Conservation (phyloP, 129 eudicot genomes). For the Gnaphalium uliginosum region DNA sequence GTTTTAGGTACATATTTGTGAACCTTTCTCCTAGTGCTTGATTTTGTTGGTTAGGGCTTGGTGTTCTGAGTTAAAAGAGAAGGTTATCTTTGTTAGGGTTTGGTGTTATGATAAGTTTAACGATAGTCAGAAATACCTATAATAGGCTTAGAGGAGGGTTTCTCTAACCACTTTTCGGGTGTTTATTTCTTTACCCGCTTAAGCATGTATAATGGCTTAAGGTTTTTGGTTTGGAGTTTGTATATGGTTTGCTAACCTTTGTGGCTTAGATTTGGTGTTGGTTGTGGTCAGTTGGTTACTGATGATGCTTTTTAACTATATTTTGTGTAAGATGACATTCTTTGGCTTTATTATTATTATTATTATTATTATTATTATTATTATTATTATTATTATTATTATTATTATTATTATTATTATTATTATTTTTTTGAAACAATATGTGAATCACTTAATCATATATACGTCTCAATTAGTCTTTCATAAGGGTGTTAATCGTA, state of each 20-base stretch:
- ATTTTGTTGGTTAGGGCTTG: constrained; percentile 19
- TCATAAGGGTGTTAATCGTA: too few species aligned
- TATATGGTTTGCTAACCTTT: constrained; percentile 33
- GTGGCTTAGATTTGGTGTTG: constrained; percentile 28
- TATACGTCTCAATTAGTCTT: too few species aligned
- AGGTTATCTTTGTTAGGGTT: constrained; percentile 12
- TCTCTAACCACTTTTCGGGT: constrained; percentile 27
- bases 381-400: too few species aligned
- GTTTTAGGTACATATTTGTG: constrained; percentile 27
- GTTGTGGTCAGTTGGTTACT: constrained; percentile 19
- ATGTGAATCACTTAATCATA: too few species aligned
- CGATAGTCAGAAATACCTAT: constrained; percentile 15
- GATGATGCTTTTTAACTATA: constrained; percentile 17
- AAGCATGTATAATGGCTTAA: constrained; percentile 17
- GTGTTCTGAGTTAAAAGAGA: background rate
- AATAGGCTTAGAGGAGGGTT: constrained; percentile 31
- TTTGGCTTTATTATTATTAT: constrained; percentile 7
- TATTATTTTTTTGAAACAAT: too few species aligned
- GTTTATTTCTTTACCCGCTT: constrained; percentile 10
- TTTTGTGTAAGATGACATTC: constrained; percentile 19
- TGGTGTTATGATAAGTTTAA: constrained; percentile 28
- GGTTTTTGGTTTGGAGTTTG: constrained; percentile 36
- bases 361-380: too few species aligned
- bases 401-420: too few species aligned
- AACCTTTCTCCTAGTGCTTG: constrained; percentile 1